Conservation (phyloP, 495 filamentous ascomycete species). For the Polyplosphaeria fusca region DNA sequence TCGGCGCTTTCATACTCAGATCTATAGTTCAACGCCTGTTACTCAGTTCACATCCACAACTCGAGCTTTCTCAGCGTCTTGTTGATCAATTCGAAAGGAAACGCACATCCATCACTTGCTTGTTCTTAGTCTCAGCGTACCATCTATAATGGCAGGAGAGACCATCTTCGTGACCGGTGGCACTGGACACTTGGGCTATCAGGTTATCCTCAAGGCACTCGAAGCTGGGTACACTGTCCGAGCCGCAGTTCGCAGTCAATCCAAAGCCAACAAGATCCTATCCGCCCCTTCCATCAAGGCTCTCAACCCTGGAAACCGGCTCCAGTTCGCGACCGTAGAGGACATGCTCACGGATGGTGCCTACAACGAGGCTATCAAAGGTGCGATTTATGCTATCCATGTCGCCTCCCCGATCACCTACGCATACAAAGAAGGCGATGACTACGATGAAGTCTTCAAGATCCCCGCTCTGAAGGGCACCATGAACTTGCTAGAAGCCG, state of each 20-base stretch:
- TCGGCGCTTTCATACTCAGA: no score
- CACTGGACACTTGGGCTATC: slow-evolving; percentile 42
- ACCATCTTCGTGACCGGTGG: not conserved
- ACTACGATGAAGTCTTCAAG: slow-evolving; percentile 35
- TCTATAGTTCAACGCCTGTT: no score
- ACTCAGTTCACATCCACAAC: no score
- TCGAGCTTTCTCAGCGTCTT: no score
- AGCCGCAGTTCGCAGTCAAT: slow-evolving; percentile 46
- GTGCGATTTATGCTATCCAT: slow-evolving; percentile 51
- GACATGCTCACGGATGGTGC: slow-evolving; percentile 47
- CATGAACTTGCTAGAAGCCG: slow-evolving; percentile 43
- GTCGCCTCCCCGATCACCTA: slow-evolving; percentile 47
- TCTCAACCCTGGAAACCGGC: slow-evolving; percentile 31
- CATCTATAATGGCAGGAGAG: not conserved
- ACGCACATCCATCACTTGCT: no score
- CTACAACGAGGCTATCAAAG: slow-evolving; percentile 49
- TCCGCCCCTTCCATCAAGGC: slow-evolving; percentile 23
- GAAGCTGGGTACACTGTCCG: slow-evolving; percentile 42
- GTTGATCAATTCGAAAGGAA: no score
- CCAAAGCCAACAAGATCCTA: slow-evolving; percentile 28
- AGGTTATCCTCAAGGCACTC: slow-evolving; percentile 33
- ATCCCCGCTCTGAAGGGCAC: slow-evolving; percentile 43
- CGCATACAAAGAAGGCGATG: slow-evolving; percentile 16
- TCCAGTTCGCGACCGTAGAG: slow-evolving; percentile 47
- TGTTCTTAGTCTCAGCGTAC: no score